Base-by-base conservation (phyloP, 179 eudicot species). In the Corrigiola litoralis region DNA sequence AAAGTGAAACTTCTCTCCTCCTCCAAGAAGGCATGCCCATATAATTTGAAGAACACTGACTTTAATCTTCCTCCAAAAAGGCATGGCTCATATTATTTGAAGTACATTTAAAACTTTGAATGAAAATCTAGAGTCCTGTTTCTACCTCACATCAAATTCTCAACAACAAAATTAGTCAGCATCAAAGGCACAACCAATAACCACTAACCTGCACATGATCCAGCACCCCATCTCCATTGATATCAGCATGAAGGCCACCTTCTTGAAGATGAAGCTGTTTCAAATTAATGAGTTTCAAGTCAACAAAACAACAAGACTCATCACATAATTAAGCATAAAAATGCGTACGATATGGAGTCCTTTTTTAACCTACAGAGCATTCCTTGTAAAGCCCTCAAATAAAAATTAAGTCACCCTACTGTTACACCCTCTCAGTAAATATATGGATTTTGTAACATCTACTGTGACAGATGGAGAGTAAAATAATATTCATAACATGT, bases 191-290 rank as follows among this genome's bases (percentile, higher is more conserved):
- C 16, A 20, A 34, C 25, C 70, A 10, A 52, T 24, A 47, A 44
- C 9, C 34, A 56, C 66, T 55, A 47, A 87, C 99, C 99, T 95
- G 99, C 13, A 95, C 97, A 85, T 95, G 99, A 82, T 95, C 99
- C 28, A 95, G 80, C 73, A 95, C 99, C 51, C 99, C 99, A 68
- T 95, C 99, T 67, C 99, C 97, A 68, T 95, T 95, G 63, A 95
- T 80, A 80, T 95, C 99, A 79, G 99, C 97, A 88, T 95, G 99
- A 71, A 95, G 90, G 49, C 99, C 99, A 53, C 99, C 99, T 82
- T 95, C 95, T 82, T 81, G 95, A 75, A 95, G 99, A 82, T 95
- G 97, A 77, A 95, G 90, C 99, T 95, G 86, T 25, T 13, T 42
- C n/a, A 18, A 48, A 36, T 18, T 53, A 61, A 69, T 5, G 41